phyloP scores from a whole-genome alignment of 495 filamentous ascomycete species.

The Tricharina praecox region DNA sequence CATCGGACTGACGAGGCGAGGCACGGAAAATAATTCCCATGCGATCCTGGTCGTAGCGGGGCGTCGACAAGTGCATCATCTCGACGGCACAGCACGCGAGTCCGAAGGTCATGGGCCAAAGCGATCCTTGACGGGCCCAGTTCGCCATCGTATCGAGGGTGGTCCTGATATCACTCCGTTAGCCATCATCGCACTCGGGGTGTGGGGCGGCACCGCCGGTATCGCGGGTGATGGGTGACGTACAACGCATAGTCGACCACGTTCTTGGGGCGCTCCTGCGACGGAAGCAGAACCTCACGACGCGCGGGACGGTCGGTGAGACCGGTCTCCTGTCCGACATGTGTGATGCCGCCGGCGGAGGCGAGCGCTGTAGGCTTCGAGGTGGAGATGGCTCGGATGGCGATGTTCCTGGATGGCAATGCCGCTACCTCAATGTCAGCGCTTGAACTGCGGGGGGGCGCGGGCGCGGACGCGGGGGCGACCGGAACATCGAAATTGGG shows the following conservation, averaged over 20 bases:
- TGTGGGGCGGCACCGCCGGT: too few relatives aligned
- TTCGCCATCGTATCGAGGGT: constrained; percentile 84
- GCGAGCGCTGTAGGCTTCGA: constrained; percentile 25
- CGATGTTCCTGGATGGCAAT: constrained; percentile 16
- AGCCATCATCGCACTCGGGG: constrained; percentile 6
- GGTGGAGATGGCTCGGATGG: constrained; percentile 24
- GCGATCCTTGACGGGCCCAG: constrained; percentile 81
- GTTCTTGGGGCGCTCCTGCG: constrained; percentile 86
- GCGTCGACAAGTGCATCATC: constrained; percentile 96
- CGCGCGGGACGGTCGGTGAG: constrained; percentile 26
- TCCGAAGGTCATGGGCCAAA: constrained; percentile 98
- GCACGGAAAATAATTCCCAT: constrained; percentile 95
- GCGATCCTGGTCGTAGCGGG: constrained; percentile 89
- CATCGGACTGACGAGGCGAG: constrained; percentile 84
- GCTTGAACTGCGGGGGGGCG: constrained; percentile 1
- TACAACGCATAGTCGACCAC: constrained; percentile 95
- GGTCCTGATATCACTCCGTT: constrained; percentile 37
- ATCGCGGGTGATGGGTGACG: constrained; percentile 30
- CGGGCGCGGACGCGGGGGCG: too few relatives aligned
- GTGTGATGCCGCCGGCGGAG: constrained; percentile 13
- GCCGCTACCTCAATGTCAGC: constrained; percentile 12
- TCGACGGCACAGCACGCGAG: constrained; percentile 93
- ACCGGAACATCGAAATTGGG: not conserved
- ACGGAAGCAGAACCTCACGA: constrained; percentile 68
- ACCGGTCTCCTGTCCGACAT: constrained; percentile 11